Evolutionary conservation across 352 stramenopile species (phyloP).

Genomic region (Phytophthora hibernalis): DNA sequence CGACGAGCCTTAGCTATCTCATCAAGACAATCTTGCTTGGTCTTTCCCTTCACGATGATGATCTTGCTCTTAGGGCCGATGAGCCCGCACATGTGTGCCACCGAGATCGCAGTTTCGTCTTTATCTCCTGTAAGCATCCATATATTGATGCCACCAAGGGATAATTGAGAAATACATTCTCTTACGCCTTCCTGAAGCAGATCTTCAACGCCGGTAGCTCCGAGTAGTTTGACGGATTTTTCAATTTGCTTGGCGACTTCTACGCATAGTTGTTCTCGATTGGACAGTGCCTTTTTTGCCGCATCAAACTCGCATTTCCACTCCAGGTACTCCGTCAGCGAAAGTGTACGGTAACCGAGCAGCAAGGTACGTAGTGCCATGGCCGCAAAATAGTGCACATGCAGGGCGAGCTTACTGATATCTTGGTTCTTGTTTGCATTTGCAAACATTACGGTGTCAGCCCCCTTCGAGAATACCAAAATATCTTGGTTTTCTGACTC

Average conservation of each 20-base stretch:
- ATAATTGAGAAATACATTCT: conserved; percentile 96
- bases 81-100: conserved; percentile 96
- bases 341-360: conserved; percentile 79
- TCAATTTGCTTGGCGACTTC: conserved; percentile 83
- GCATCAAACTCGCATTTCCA: conserved; percentile 85
- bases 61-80: conserved; percentile 82
- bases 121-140: conserved; percentile 99
- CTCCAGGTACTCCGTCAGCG: conserved; percentile 54
- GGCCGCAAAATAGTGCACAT: conserved; percentile 89
- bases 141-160: conserved; percentile 97
- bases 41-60: conserved; percentile 86
- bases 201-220: conserved; percentile 97
- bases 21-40: conserved; percentile 78
- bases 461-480: conserved; percentile 88
- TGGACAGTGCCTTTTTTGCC: conserved; percentile 67
- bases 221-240: conserved; percentile 89
- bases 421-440: conserved; percentile 75
- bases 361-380: conserved; percentile 90
- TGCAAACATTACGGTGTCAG: conserved; percentile 91
- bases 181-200: conserved; percentile 96
- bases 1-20: conserved; percentile 78
- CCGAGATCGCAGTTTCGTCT: conserved; percentile 99
- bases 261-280: conserved; percentile 70
- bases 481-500: conserved; percentile 60
- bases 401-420: conserved; percentile 75